phyloP scores from a whole-genome alignment of 306 rosid genomes.

The Alnus rubra region DNA sequence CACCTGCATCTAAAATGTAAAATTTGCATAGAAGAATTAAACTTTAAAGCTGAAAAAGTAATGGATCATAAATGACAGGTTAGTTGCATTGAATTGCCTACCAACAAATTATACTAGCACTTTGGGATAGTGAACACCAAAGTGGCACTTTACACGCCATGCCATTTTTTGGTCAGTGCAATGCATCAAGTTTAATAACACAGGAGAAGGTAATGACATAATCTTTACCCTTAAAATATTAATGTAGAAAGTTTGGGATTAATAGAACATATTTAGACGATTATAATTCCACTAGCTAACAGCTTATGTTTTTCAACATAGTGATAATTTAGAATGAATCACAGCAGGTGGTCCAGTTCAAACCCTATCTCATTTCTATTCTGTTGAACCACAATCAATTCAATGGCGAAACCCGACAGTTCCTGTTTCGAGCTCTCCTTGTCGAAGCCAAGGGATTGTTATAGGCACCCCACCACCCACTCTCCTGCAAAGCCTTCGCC shows the following conservation, averaged over 20 bases:
- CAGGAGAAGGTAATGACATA: not conserved
- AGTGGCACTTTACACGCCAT: not conserved
- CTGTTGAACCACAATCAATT: too few relatives aligned
- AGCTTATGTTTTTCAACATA: too few relatives aligned
- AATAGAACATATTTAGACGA: not conserved
- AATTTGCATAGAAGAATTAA: not conserved
- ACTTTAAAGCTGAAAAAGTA: not conserved
- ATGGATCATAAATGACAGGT: not conserved
- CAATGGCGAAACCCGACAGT: too few relatives aligned
- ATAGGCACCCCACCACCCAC: too few relatives aligned
- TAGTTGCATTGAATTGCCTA: not conserved
- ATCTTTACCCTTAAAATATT: not conserved
- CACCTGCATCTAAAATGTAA: not conserved
- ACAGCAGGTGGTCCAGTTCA: too few relatives aligned
- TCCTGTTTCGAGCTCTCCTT: too few relatives aligned
- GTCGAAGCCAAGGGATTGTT: too few relatives aligned
- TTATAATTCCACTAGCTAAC: too few relatives aligned
- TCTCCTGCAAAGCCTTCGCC: too few relatives aligned
- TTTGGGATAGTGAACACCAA: not conserved
- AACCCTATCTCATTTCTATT: too few relatives aligned
- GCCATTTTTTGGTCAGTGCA: not conserved
- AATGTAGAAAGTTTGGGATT: not conserved
- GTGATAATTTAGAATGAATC: too few relatives aligned
- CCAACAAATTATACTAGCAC: not conserved
- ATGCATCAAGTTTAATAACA: not conserved